Evolutionary conservation across 2,329 filamentous ascomycete species (phyloP), one percentile per base, ranked within the genome.

Genomic region (Pyrenophora seminiperda): DNA sequence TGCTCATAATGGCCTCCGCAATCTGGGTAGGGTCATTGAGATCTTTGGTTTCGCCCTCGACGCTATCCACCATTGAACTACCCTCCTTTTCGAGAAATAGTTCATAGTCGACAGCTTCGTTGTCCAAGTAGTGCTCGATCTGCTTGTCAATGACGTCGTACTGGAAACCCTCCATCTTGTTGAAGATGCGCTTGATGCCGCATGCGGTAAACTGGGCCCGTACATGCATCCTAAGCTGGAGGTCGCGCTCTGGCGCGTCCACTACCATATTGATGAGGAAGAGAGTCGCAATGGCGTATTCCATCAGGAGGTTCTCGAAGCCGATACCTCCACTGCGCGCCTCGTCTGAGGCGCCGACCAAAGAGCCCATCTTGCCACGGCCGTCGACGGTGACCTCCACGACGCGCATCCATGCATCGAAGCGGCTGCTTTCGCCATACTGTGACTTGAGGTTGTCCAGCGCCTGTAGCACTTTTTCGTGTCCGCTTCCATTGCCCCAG

Each of bases 61-160:
- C 80, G 63, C 84, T 90, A 70, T 97, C 93, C 71, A 94, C 90
- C 75, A 95, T 89, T 71, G 90, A 96, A 71, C 85, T 93, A 64
- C 88, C 90, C 75, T 97, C 94, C 55, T 87, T 83, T 74, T 97
- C 93, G 38, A 97, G 84, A 75, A 97, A 88, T 72, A 97, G 94
- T 77, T 99, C 94, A 71, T 97, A 97, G 77, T 99, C 94, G 72
- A 97, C 96, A 46, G 91, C 91, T 75, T 97, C 93, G 70, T 97
- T 97, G 56, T 88, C 87, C 50, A 90, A 86, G 79, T 94, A 99
- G 45, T 87, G 86, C 72, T 97, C 93, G 66, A 97, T 89, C 77
- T 99, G 94, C 81, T 97, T 97, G 81, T 97, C 93, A 62, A 99
- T 94, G 65, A 95, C 84, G 65, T 99, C 94, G 77, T 97, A 99